Evolutionary conservation across 2,329 filamentous ascomycete genomes (phyloP).

Genomic region (Apiospora marii): DNA sequence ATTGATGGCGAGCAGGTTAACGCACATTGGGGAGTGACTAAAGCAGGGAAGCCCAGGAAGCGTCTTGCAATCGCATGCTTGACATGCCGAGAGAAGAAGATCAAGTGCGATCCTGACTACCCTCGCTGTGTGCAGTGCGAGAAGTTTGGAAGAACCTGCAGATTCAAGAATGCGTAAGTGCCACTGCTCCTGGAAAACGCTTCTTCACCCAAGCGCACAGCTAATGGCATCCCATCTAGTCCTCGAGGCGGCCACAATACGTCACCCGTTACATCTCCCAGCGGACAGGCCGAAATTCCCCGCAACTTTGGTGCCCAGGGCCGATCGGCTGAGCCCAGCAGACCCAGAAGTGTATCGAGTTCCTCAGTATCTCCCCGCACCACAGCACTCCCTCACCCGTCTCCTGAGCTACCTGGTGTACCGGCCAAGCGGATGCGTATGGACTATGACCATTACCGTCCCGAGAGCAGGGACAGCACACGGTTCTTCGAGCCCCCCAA

Average conservation of each 20-base stretch:
- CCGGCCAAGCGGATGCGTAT: slow-evolving; percentile 59
- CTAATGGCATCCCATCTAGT: slow-evolving; percentile 42
- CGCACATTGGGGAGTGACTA: slow-evolving; percentile 91
- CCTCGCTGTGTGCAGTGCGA: slow-evolving; percentile 91
- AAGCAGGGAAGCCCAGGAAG: slow-evolving; percentile 92
- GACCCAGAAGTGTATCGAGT: slow-evolving; percentile 53
- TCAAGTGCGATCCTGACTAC: slow-evolving; percentile 91
- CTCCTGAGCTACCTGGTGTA: slow-evolving; percentile 40
- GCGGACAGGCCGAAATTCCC: slow-evolving; percentile 55
- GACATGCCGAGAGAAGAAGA: slow-evolving; percentile 95
- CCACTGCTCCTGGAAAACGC: not conserved
- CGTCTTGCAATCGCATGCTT: slow-evolving; percentile 86
- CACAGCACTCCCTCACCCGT: slow-evolving; percentile 40
- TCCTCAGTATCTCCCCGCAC: slow-evolving; percentile 58
- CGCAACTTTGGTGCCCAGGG: slow-evolving; percentile 45
- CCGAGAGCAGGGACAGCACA: slow-evolving; percentile 42
- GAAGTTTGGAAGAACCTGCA: slow-evolving; percentile 86
- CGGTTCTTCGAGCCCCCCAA: slow-evolving; percentile 42
- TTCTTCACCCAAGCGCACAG: not conserved
- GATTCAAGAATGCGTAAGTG: slow-evolving; percentile 85
- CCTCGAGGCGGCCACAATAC: slow-evolving; percentile 66
- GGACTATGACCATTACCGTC: slow-evolving; percentile 55
- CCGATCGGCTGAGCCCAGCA: slow-evolving; percentile 46
- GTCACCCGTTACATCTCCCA: slow-evolving; percentile 60
- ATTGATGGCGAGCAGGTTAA: slow-evolving; percentile 90